Evolutionary conservation across 306 rosid species (phyloP).

Genomic region (Cicer pinnatifidum): DNA sequence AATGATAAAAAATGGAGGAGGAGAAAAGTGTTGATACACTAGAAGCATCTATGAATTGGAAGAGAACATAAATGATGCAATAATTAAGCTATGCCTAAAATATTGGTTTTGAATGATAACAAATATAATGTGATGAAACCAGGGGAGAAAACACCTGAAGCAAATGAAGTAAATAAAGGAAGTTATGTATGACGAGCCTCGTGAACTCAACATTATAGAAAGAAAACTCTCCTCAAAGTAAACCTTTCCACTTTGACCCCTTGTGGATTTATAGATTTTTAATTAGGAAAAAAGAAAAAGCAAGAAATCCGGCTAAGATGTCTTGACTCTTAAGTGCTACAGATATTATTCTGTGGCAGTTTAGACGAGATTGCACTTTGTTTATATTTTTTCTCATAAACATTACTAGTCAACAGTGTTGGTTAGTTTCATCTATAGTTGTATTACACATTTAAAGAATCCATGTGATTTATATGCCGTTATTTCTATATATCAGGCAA

Average conservation of each 20-base stretch:
- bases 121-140: background rate
- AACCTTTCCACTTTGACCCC: background rate
- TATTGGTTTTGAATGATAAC: background rate
- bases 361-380: background rate
- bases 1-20: background rate
- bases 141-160: no score
- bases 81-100: background rate
- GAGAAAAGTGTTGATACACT: background rate
- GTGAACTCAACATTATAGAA: background rate
- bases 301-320: background rate
- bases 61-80: background rate
- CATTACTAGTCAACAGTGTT: background rate
- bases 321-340: background rate
- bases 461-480: conserved; percentile 28
- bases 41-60: background rate
- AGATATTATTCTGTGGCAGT: background rate
- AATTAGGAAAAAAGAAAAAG: background rate
- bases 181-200: background rate
- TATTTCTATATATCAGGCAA: conserved; percentile 61
- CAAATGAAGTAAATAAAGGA: background rate
- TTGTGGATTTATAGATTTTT: background rate
- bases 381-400: background rate
- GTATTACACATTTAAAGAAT: conserved; percentile 10
- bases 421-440: conserved; percentile 26
- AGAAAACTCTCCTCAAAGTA: background rate